These are phyloP conservation scores for Candida corydali DNA, from an alignment of 805 yeast genomes.

Conservation along the genomic window DNA sequence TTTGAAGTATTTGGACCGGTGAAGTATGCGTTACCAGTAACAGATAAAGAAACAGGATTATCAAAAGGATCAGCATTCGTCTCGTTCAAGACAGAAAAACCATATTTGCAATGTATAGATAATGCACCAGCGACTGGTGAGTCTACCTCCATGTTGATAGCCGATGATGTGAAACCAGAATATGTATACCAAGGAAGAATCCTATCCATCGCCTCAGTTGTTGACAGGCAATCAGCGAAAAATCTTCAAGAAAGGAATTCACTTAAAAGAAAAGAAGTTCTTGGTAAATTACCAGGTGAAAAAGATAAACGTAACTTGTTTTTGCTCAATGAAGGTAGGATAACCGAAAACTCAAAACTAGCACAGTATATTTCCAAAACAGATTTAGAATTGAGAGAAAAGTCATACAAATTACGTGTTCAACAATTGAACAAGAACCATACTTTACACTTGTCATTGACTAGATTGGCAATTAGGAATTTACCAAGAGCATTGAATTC, in stretches of 20 bases:
- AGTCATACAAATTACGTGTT: slow-evolving; percentile 79
- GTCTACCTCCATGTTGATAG: slow-evolving; percentile 64
- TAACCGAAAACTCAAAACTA: slow-evolving; percentile 72
- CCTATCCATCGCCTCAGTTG: slow-evolving; percentile 77
- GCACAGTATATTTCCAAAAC: slow-evolving; percentile 63
- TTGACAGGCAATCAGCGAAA: slow-evolving; percentile 79
- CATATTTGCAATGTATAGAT: slow-evolving; percentile 63
- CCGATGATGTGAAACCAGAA: slow-evolving; percentile 87
- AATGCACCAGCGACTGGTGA: slow-evolving; percentile 68
- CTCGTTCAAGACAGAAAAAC: slow-evolving; percentile 63
- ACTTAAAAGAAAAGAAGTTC: slow-evolving; percentile 61
- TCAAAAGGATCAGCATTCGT: slow-evolving; percentile 96
- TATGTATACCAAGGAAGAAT: slow-evolving; percentile 94
- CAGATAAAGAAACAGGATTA: slow-evolving; percentile 77
- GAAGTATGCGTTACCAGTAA: slow-evolving; percentile 88
- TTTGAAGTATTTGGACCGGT: slow-evolving; percentile 80
- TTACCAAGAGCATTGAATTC: slow-evolving; percentile 89
- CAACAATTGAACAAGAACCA: slow-evolving; percentile 91
- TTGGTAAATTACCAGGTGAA: slow-evolving; percentile 78
- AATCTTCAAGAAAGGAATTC: slow-evolving; percentile 70
- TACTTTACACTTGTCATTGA: slow-evolving; percentile 84
- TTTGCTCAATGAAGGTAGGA: slow-evolving; percentile 90
- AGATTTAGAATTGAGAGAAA: slow-evolving; percentile 84
- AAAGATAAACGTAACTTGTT: slow-evolving; percentile 82
- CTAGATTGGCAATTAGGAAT: slow-evolving; percentile 92